Base-by-base conservation (phyloP, 1,284 basidiomycete species). In the Leccinum subrobustum region DNA sequence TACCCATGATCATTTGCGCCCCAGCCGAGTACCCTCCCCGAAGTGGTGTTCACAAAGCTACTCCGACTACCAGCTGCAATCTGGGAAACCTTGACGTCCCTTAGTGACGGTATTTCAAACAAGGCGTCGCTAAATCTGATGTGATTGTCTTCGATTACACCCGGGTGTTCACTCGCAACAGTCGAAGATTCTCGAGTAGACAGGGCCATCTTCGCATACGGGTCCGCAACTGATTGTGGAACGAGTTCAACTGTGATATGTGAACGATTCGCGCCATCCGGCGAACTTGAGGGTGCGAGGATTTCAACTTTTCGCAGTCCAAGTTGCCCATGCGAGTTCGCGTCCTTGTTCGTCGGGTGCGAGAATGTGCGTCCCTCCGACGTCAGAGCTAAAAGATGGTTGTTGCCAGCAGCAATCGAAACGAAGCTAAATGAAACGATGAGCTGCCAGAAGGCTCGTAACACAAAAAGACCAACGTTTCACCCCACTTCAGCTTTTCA, bases 271-370 rank as follows among this genome's bases (percentile, higher is more conserved):
- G 64, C 60, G 35, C 59, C 64, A 57, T 65, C 64, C 47, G 25
- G 62, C 23, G 73, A 66, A 42, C 61, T 59, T 52, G 72, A 63
- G 29, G 77, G 76, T 54, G 77, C 75, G 11, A 81, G 78, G 51
- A 89, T 78, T 63, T 83, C 78, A 64, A 89, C 81, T 66, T 82
- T 88, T 67, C 79, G 85, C 70, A 87, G 83, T 12, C 94, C 95
- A 11, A 98, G 86, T 75, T 98, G 96, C 1, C 93, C 92, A 72
- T 89, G 86, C 1, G 82, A 78, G 76, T 98, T 98, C n/a, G 89
- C 95, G 7, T 83, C 76, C 57, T 86, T 83, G 63, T 86, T 86
- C 52, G 93, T 81, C 0, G 95, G 92, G 63, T 93, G 86, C 0
- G 88, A 85, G 70, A 93, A 96, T 2, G 91, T 86, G 55, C 93